Percentiles rank a stretch among this genome's conserved stretches.
phyloP scores from a whole-genome alignment of 2,329 filamentous ascomycete genomes.

The Aschersonia sp. region DNA sequence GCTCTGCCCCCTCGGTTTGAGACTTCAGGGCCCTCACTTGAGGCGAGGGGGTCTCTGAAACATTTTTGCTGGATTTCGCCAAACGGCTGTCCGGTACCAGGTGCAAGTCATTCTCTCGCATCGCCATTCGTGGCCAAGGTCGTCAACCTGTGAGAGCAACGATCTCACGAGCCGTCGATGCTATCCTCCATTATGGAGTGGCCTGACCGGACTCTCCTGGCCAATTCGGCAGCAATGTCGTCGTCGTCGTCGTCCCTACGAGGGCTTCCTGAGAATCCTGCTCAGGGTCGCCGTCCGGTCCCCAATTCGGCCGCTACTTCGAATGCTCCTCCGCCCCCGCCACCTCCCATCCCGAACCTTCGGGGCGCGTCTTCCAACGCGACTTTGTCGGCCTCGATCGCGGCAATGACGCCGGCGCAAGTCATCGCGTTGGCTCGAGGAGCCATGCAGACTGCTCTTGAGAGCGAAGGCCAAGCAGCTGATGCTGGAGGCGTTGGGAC shows the following conservation, averaged over 20 bases:
- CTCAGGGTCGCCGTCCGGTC: slow-evolving; percentile 22
- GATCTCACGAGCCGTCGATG: slow-evolving; percentile 6
- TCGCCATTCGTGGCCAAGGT: not conserved
- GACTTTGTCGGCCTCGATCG: slow-evolving; percentile 32
- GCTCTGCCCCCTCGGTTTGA: slow-evolving; percentile 7
- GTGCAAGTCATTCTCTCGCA: not conserved
- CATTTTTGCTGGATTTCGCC: slow-evolving; percentile 9
- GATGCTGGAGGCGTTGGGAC: slow-evolving; percentile 44
- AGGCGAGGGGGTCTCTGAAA: slow-evolving; percentile 14
- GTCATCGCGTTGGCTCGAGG: slow-evolving; percentile 52
- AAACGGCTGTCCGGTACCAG: slow-evolving; percentile 2
- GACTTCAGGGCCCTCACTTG: slow-evolving; percentile 7
- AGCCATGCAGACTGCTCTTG: slow-evolving; percentile 51
- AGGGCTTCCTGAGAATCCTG: slow-evolving; percentile 25
- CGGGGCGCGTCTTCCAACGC: slow-evolving; percentile 31
- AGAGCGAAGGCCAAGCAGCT: slow-evolving; percentile 50
- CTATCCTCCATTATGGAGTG: slow-evolving; percentile 18
- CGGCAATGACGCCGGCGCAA: slow-evolving; percentile 41
- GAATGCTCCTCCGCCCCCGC: slow-evolving; percentile 24
- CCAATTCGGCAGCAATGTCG: slow-evolving; percentile 9
- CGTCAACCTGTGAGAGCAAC: slow-evolving; percentile 1
- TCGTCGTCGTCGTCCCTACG: slow-evolving; percentile 14
- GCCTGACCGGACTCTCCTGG: slow-evolving; percentile 16
- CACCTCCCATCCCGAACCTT: slow-evolving; percentile 30
- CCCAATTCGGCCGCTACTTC: slow-evolving; percentile 22